Evolutionary conservation across 1,284 basidiomycete genomes (phyloP), one percentile per base, ranked within the genome.

Genomic region (Lignosus rhinocerotis): DNA sequence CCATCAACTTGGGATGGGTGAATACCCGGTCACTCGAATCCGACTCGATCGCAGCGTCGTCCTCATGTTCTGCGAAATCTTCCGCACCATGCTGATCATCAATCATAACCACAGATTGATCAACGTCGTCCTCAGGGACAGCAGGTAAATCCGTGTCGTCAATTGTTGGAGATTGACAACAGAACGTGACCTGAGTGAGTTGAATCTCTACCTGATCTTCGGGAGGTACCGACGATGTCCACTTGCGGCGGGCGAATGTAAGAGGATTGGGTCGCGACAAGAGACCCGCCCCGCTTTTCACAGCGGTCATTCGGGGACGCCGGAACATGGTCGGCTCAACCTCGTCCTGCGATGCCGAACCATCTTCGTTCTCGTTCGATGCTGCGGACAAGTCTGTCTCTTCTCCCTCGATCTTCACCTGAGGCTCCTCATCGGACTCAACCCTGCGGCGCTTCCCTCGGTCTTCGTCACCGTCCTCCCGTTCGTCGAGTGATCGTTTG

Each of bases 211-310:
- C 48, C 48, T 46, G 58, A 58, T 55, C 49, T 52, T 68, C 67
- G 53, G 61, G 64, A 44, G 56, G 58, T 14, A 66, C 61, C 50
- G 62, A 59, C 30, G 63, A 56, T 4, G 67, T 69, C 73, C 73
- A 73, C 59, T 70, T 74, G 34, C 72, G 72, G 56, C 73, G 73
- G 32, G 73, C 73, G 54, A 72, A 74, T 12, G 69, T 67, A 55
- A 70, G 68, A 17, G 73, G 73, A 56, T 75, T 75, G 19, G 73
- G 73, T 30, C 70, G 65, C 46, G 63, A 61, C 39, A 68, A 61
- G 42, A 72, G 65, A 33, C 60, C 53, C 39, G 52, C 36, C 45
- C 66, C 53, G 58, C 60, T 67, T 61, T 67, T 69, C 33, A 53
- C 47, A 49, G 59, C 55, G 32, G 51, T 60, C 39, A 59, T 46